Evolutionary conservation across 192 early-diverging fungal species (phyloP).

Genomic region (Coemansia pectinata): DNA sequence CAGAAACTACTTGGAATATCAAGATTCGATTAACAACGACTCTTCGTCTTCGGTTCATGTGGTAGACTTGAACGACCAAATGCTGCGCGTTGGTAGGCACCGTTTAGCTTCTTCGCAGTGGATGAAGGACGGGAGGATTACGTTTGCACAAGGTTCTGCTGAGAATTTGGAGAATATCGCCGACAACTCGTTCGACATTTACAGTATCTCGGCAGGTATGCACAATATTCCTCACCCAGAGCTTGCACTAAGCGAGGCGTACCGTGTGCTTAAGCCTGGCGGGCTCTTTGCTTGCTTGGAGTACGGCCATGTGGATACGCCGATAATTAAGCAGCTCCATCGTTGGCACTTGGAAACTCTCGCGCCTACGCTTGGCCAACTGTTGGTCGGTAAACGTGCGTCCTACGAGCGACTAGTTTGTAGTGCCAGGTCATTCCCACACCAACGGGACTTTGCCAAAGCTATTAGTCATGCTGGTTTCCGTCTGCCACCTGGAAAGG

Average conservation of each 20-base stretch:
- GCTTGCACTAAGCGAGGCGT: slow-evolving; percentile 79
- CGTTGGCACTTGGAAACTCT: slow-evolving; percentile 88
- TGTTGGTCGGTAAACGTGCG: slow-evolving; percentile 77
- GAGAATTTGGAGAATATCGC: slow-evolving; percentile 74
- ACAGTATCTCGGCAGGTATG: slow-evolving; percentile 98
- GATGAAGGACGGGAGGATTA: slow-evolving; percentile 59
- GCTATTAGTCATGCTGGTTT: slow-evolving; percentile 88
- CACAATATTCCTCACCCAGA: slow-evolving; percentile 92
- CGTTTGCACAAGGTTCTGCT: slow-evolving; percentile 81
- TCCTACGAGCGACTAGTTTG: slow-evolving; percentile 92
- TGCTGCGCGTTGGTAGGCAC: slow-evolving; percentile 83
- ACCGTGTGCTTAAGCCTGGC: slow-evolving; percentile 89
- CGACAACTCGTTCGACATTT: slow-evolving; percentile 81
- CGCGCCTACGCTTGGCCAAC: slow-evolving; percentile 76
- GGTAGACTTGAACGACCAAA: slow-evolving; percentile 93
- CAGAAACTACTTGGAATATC: slow-evolving; percentile 83
- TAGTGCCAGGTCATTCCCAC: slow-evolving; percentile 83
- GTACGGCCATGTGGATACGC: slow-evolving; percentile 84
- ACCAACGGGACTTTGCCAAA: slow-evolving; percentile 78
- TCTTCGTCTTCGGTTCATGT: slow-evolving; percentile 65
- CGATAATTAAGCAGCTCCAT: slow-evolving; percentile 71
- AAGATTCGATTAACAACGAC: slow-evolving; percentile 66
- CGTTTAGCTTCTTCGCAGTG: slow-evolving; percentile 56
- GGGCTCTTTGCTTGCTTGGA: slow-evolving; percentile 92
- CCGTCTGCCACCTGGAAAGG: slow-evolving; percentile 67